Evolutionary conservation across 1,139 yeast species (phyloP), one percentile per base, ranked within the genome.

Genomic region (Scheffersomyces titani): DNA sequence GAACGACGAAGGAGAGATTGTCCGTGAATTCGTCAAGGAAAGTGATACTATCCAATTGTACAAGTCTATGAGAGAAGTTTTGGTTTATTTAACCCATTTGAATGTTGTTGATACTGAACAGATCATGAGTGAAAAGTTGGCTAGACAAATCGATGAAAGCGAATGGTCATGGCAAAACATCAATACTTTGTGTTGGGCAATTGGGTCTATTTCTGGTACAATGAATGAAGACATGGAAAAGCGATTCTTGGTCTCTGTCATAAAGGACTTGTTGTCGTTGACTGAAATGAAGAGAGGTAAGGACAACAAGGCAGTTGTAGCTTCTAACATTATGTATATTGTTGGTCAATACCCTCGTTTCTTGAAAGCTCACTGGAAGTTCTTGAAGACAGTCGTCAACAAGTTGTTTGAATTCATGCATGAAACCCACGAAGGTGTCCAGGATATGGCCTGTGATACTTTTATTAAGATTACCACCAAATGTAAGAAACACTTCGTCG

Each of bases 131-230:
- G 92, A 89, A 61, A 94, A 96, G 75, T 83, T 94, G 62, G 89
- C 96, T 3, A 86, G 89, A 68, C 99, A 94, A 78, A 88, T 93
- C 56, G 99, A 94, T 74, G 99, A 96, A 56, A 82, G 90, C 59
- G 99, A 96, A 76, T 94, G 99, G 99, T 93, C 98, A 45, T 94
- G 99, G 98, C 96, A 92, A 72, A 94, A 93, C 70, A 90, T 94
- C 67, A 94, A 94, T 72, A 94, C 98, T 1, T 80, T 94, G 63
- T 94, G 99, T 80, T 94, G 99, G 99, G 99, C 99, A 6, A 96
- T 94, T 72, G 99, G 99, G 59, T 93, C 98, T 18, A 94, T 96
- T 59, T 92, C 98, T 3, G 99, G 99, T 71, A 92, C 99, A 1
- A 94, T 94, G 99, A 92, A 91, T 71, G 98, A 94, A 76, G 98